These are phyloP conservation scores for Aureobasidium vineae DNA, from an alignment of 2,329 filamentous ascomycete genomes.

Conservation along the genomic window DNA sequence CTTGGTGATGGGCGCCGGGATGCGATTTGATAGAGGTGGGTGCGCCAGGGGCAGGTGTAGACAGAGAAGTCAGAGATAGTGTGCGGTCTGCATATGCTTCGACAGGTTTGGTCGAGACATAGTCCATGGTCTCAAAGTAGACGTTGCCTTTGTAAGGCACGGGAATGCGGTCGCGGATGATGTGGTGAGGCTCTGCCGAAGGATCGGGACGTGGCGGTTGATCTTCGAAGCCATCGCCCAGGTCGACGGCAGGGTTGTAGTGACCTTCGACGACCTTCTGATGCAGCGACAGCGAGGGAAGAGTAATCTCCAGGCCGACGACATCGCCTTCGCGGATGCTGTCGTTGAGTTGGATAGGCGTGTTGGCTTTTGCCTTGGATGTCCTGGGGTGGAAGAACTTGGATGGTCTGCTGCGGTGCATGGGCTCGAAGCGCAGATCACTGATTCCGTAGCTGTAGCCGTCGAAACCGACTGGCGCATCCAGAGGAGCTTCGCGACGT, in stretches of 20 bases:
- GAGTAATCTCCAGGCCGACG: constrained; percentile 86
- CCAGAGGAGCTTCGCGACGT: constrained; percentile 73
- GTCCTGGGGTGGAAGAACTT: constrained; percentile 62
- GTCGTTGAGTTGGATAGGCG: constrained; percentile 44
- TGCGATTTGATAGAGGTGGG: constrained; percentile 51
- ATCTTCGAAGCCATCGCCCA: constrained; percentile 54
- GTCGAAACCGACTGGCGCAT: constrained; percentile 82
- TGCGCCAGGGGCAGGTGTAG: constrained; percentile 53
- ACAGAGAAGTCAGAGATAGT: constrained; percentile 61
- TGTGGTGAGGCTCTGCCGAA: constrained; percentile 60
- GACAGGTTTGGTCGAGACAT: constrained; percentile 81
- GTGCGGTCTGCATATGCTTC: constrained; percentile 60
- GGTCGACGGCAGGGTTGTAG: constrained; percentile 82
- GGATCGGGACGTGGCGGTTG: constrained; percentile 38
- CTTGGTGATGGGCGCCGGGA: constrained; percentile 69
- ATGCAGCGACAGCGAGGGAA: constrained; percentile 82
- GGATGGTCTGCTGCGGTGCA: constrained; percentile 90
- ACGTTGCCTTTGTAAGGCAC: constrained; percentile 92
- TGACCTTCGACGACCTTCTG: constrained; percentile 82
- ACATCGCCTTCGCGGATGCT: constrained; percentile 89
- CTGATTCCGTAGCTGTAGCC: constrained; percentile 92
- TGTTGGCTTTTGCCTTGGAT: constrained; percentile 42
- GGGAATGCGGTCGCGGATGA: constrained; percentile 91
- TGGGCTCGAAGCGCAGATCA: constrained; percentile 85
- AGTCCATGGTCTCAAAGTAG: constrained; percentile 91